Base-by-base conservation (phyloP, 495 filamentous ascomycete species). In the Penicillium herquei region DNA sequence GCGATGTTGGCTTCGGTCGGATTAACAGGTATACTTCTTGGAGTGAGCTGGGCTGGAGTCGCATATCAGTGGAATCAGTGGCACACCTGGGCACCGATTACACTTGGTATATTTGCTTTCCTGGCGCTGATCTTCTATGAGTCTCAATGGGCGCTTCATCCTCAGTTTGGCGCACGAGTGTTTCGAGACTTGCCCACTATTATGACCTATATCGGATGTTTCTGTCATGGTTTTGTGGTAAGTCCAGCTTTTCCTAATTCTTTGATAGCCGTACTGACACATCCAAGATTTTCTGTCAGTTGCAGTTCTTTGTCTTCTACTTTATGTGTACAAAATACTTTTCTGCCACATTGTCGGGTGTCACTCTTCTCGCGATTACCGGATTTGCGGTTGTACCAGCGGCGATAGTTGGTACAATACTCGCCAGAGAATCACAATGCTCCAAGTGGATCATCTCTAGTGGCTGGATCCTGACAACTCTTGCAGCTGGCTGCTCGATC, bases 301-400 rank as follows among this genome's bases (percentile, higher is more conserved):
- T 92, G 0, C 87, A 89, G 58, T 86, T 81, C 49, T 68, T 86
- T 32, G 78, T 86, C 0, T 73, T 91, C 18, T 91, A 86, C 66
- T 86, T 85, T 61, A 71, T 83, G 49, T 78, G 82, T 8, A 78
- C 87, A 30, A 81, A 83, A 51, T 79, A 72, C 46, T 74, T 78
- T 45, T 68, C 73, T 0, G 73, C 82, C 0, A 80, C 82, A 6
- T 55, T 84, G 2, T 70, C 84, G 1, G 86, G 87, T 8, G 69
- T 90, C 5, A 76, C 81, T 2, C 59, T 89, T 6, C 76, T 89
- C 6, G 63, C 69, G 30, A 49, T 77, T 31, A 64, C 67, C 6
- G 70, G 71, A 14, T 71, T 80, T 0, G 72, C 81, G 0, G 65
- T 78, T 3, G 70, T 77, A 9, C 73, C 78, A 9, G 71, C 75